Evolutionary conservation across 805 yeast species (phyloP).

Genomic region (Cyberlindnera galapagoensis): DNA sequence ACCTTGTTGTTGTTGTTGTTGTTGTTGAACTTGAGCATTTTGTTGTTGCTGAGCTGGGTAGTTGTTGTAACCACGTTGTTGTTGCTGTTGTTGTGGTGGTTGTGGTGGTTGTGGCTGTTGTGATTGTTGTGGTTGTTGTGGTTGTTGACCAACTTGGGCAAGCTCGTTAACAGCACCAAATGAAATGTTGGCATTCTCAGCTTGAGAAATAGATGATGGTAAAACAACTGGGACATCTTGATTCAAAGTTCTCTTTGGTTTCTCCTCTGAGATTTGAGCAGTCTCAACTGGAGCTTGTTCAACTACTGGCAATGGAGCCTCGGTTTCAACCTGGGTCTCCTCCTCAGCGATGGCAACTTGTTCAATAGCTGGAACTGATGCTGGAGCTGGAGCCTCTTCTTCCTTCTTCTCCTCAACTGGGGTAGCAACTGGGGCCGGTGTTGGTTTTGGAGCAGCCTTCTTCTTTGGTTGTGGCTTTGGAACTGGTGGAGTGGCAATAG

Average conservation of each 20-base stretch:
- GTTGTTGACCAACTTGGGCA: conserved; percentile 22
- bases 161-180: conserved; percentile 51
- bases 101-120: conserved; percentile 16
- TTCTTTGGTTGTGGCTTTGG: conserved; percentile 21
- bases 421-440: conserved; percentile 7
- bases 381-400: conserved; percentile 10
- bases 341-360: conserved; percentile 16
- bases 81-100: conserved; percentile 16
- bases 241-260: conserved; percentile 29
- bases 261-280: conserved; percentile 20
- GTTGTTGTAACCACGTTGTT: conserved; percentile 8
- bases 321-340: conserved; percentile 4
- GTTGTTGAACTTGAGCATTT: conserved; percentile 9
- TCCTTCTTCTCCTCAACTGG: conserved; percentile 24
- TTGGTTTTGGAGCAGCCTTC: conserved; percentile 18
- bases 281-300: conserved; percentile 12
- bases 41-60: conserved; percentile 12
- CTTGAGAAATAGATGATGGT: conserved; percentile 38
- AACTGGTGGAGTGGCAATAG: conserved; percentile 51
- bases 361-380: conserved; percentile 11
- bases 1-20: conserved; percentile 18
- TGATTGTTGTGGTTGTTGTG: conserved; percentile 18
- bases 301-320: conserved; percentile 15
- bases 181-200: conserved; percentile 48
- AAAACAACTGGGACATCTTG: conserved; percentile 44